These are phyloP conservation scores for Cercophora scortea DNA, from an alignment of 495 filamentous ascomycete species.

Conservation along the genomic window DNA sequence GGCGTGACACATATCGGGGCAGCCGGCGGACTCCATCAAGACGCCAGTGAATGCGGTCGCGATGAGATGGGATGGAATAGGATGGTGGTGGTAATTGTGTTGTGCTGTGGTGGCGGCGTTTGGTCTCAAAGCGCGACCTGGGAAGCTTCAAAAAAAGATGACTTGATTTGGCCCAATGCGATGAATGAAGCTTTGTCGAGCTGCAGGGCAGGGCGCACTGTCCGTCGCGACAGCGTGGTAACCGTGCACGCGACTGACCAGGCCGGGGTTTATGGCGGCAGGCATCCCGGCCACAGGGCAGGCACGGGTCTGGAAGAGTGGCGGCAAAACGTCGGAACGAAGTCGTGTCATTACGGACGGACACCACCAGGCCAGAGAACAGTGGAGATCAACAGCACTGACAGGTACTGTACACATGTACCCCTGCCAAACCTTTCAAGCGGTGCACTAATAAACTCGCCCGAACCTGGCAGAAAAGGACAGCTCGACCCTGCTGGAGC, in stretches of 20 bases:
- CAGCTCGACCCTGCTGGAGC: slow-evolving; percentile 12
- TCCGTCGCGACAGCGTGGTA: background rate
- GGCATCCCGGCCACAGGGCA: background rate
- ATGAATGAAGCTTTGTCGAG: background rate
- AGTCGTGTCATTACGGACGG: slow-evolving; percentile 20
- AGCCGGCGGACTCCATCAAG: background rate
- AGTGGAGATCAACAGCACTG: no score
- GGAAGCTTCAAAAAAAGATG: background rate
- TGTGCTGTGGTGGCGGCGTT: background rate
- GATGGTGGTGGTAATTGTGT: background rate
- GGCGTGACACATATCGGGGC: slow-evolving; percentile 1
- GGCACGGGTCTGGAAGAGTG: background rate
- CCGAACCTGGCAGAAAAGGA: slow-evolving; percentile 14
- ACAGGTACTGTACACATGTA: no score
- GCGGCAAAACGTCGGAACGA: slow-evolving; percentile 25
- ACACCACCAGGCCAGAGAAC: no score
- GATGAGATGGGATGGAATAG: background rate
- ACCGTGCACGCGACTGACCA: no score
- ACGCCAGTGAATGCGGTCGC: background rate
- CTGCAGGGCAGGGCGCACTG: background rate
- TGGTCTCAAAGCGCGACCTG: background rate
- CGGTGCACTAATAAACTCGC: background rate
- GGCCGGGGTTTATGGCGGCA: background rate
- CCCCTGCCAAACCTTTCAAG: slow-evolving; percentile 1
- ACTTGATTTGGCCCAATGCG: background rate